Evolutionary conservation across 768 basidiomycete genomes (phyloP).

Genomic region (Boletus coccyginus): DNA sequence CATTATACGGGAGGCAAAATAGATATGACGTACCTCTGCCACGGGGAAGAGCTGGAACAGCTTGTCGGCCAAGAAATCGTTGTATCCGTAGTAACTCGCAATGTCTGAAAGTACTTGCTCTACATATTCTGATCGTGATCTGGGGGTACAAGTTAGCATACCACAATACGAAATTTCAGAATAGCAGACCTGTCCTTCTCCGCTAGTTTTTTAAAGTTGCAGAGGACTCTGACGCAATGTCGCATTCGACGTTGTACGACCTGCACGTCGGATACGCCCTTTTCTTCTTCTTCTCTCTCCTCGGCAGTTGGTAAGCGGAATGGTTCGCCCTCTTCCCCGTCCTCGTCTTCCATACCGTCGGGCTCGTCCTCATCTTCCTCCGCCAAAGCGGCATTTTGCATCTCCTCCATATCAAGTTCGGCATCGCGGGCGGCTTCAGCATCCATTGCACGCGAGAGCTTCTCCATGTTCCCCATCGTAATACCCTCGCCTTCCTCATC

Average conservation of each 20-base stretch:
- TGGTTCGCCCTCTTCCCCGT: constrained; percentile 36
- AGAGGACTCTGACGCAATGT: constrained; percentile 67
- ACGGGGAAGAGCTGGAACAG: constrained; percentile 92
- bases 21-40: constrained; percentile 62
- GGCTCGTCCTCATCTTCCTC: constrained; percentile 46
- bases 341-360: constrained; percentile 41
- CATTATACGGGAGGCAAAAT: neutral
- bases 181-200: constrained; percentile 56
- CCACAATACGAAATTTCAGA: constrained; percentile 1
- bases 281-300: constrained; percentile 72
- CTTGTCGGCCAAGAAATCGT: constrained; percentile 92
- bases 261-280: constrained; percentile 66
- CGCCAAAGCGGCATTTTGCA: constrained; percentile 50
- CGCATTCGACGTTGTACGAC: constrained; percentile 78
- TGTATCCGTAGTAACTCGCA: constrained; percentile 96
- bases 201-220: constrained; percentile 67
- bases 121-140: constrained; percentile 86
- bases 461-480: constrained; percentile 81
- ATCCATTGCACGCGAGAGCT: constrained; percentile 75
- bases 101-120: constrained; percentile 88
- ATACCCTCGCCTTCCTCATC: constrained; percentile 53
- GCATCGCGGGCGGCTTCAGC: constrained; percentile 64
- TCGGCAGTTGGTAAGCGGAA: constrained; percentile 70
- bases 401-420: constrained; percentile 63
- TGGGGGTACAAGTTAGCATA: constrained; percentile 31